Base-by-base conservation (phyloP, 169 alveolate species). In the Cystoisospora suis region DNA sequence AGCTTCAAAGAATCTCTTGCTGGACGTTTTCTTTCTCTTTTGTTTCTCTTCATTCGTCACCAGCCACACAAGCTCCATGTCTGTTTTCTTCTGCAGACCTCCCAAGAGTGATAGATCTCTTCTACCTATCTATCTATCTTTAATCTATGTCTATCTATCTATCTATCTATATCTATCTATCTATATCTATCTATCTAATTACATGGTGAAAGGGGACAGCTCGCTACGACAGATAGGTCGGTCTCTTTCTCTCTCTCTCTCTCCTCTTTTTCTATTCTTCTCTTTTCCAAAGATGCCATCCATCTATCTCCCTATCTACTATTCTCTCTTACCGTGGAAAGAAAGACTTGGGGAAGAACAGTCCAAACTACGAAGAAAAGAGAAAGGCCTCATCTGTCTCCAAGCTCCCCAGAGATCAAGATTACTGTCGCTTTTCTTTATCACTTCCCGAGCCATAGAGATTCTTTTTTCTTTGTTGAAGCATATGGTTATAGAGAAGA, bases 401-500 rank as follows among this genome's bases (percentile, higher is more conserved):
- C 12, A 23, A 12, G 65, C 23, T 53, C 65, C 23, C 23, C 65
- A n/a, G 65, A 12, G 12, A 53, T 23, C 23, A 53, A 12, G 29
- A 23, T 23, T 53, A 12, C 65, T 53, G 65, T 23, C 65, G 65
- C 65, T 53, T 23, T 53, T 53, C 65, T 15, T 23, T 36, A 0
- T 83, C 89, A 23, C 12, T 44, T 34, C 91, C 86, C 0, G 77
- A 58, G 49, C 86, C 91, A 75, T 87, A 87, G 45, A 87, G 83
- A 69, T 75, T 36, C 80, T 92, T 94, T 61, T 91, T 94, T 27
- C 96, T 70, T 65, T 93, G 95, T 42, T 58, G 75, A 45, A 91
- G 88, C 96, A 94, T 94, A 81, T 94, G 95, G 36, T 87, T 42
- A 79, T 91, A 94, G 92, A 94, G 92, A 79, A 69, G 88, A 45